These are phyloP conservation scores for Penicillium mononematosum DNA, from an alignment of 495 filamentous ascomycete genomes.

Conservation along the genomic window DNA sequence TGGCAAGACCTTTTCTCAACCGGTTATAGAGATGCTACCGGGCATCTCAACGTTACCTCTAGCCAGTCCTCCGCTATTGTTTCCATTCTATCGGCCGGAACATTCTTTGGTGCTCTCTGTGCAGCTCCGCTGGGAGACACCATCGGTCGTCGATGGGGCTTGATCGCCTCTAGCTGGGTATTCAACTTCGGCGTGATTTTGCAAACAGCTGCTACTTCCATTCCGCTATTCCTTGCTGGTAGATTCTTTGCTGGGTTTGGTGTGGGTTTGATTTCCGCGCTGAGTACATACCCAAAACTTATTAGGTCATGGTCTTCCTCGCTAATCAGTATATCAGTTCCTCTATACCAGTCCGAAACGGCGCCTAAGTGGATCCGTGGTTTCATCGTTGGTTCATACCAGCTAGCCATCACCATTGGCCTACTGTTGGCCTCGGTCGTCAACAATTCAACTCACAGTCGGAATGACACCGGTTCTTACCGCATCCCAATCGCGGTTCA, in stretches of 20 bases:
- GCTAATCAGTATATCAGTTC: constrained; percentile 50
- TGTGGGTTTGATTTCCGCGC: constrained; percentile 67
- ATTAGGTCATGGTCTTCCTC: constrained; percentile 58
- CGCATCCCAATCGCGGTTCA: constrained; percentile 67
- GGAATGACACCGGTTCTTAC: constrained; percentile 47
- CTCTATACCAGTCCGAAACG: constrained; percentile 27
- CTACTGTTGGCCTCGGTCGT: constrained; percentile 69
- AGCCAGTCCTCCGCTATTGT: constrained; percentile 52
- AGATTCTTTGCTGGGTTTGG: constrained; percentile 67
- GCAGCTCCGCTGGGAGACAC: constrained; percentile 63
- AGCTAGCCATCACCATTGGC: constrained; percentile 69
- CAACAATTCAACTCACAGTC: constrained; percentile 61
- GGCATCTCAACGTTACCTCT: neutral
- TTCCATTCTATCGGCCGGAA: constrained; percentile 70
- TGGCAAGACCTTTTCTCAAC: no score
- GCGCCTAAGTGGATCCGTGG: constrained; percentile 56
- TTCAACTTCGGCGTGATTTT: no score
- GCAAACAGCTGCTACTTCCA: constrained; percentile 6
- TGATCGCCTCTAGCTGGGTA: constrained; percentile 25
- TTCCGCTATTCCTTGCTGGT: constrained; percentile 63
- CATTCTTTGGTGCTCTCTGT: constrained; percentile 69
- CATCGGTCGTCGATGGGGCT: constrained; percentile 61
- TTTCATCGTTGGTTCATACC: constrained; percentile 64
- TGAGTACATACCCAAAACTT: constrained; percentile 63
- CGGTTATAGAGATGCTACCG: no score